Evolutionary conservation across 2,329 filamentous ascomycete genomes (phyloP).

Genomic region (Huntiella abstrusa): DNA sequence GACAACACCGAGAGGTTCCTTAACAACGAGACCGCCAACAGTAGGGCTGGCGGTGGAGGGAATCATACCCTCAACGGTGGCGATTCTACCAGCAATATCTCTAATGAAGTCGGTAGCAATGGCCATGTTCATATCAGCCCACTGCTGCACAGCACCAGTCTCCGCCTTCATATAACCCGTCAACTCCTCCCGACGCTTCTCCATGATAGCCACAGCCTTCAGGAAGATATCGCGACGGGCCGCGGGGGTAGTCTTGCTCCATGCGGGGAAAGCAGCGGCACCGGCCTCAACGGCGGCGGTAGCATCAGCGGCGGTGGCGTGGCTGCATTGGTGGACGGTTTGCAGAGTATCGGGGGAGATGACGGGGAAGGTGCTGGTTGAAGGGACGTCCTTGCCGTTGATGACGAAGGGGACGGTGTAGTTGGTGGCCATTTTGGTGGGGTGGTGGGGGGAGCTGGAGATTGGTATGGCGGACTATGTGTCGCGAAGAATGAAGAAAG

Average conservation of each 20-base stretch:
- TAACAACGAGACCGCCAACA: conserved; percentile 41
- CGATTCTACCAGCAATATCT: conserved; percentile 26
- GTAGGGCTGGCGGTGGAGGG: conserved; percentile 18
- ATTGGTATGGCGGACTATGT: not conserved
- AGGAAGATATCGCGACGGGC: conserved; percentile 51
- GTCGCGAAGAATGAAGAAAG: too few relatives aligned
- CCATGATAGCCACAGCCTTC: conserved; percentile 47
- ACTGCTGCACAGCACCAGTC: conserved; percentile 22
- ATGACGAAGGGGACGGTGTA: conserved; percentile 23
- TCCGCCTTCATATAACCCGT: conserved; percentile 36
- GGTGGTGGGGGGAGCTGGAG: not conserved
- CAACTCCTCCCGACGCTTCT: conserved; percentile 40
- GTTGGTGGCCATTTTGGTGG: not conserved
- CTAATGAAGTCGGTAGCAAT: conserved; percentile 21
- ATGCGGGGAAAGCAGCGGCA: conserved; percentile 47
- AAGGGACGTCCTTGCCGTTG: conserved; percentile 25
- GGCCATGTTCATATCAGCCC: conserved; percentile 23
- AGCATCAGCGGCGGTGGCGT: conserved; percentile 36
- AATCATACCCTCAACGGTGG: conserved; percentile 21
- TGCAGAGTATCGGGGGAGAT: conserved; percentile 33
- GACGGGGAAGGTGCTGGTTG: conserved; percentile 33
- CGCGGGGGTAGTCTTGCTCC: conserved; percentile 42
- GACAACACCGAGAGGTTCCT: conserved; percentile 63
- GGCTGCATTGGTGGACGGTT: conserved; percentile 35
- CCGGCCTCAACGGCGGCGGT: conserved; percentile 34